Evolutionary conservation across 805 yeast species (phyloP).

Genomic region (Ascoidea tarda): DNA sequence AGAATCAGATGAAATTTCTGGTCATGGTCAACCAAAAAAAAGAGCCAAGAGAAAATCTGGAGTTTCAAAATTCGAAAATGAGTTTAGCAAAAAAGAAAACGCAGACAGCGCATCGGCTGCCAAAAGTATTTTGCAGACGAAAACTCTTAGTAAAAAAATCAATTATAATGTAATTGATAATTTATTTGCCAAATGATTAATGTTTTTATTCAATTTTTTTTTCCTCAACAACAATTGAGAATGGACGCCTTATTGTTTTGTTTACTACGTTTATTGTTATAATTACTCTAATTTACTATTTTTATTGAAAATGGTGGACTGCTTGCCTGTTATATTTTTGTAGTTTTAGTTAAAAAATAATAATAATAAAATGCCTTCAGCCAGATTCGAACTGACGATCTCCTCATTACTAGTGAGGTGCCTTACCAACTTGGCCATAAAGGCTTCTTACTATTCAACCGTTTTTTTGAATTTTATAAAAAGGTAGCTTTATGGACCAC

Average conservation of each 20-base stretch:
- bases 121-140: conserved; percentile 58
- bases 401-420: conserved; percentile 25
- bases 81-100: conserved; percentile 17
- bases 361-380: conserved; percentile 18
- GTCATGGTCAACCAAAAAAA: conserved; percentile 44
- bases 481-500: not conserved
- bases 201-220: too few relatives aligned
- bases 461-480: not conserved
- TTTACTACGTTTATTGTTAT: too few relatives aligned
- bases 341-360: conserved; percentile 1
- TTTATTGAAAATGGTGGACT: too few relatives aligned
- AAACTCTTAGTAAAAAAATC: conserved; percentile 75
- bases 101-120: conserved; percentile 61
- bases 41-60: conserved; percentile 18
- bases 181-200: conserved; percentile 17
- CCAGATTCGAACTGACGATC: conserved; percentile 25
- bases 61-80: conserved; percentile 13
- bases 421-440: conserved; percentile 26
- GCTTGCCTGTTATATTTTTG: too few relatives aligned
- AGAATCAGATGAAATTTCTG: conserved; percentile 81
- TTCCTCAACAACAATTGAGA: too few relatives aligned
- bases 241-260: too few relatives aligned
- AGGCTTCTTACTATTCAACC: conserved; percentile 12
- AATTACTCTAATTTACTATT: too few relatives aligned
- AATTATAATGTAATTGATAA: conserved; percentile 73